These are phyloP conservation scores for Candida sp. DNA, from an alignment of 1,139 yeast genomes.

Conservation along the genomic window DNA sequence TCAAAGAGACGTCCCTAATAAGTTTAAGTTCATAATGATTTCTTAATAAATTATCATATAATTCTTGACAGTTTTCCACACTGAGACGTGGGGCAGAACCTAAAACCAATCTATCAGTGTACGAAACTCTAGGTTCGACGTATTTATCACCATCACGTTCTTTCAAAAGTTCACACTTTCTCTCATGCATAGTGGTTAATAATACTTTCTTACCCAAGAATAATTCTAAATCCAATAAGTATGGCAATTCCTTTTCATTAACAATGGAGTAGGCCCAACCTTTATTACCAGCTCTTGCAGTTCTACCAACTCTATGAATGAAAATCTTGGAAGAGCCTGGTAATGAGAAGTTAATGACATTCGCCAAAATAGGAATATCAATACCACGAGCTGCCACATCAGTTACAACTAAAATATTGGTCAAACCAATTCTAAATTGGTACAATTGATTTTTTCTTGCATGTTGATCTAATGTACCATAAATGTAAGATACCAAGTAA, in stretches of 20 bases:
- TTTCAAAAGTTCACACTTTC: slow-evolving; percentile 50
- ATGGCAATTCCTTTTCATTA: slow-evolving; percentile 83
- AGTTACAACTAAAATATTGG: slow-evolving; percentile 86
- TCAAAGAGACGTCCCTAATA: slow-evolving; percentile 67
- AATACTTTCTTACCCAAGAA: slow-evolving; percentile 83
- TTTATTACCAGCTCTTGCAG: slow-evolving; percentile 97
- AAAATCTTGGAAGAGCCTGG: slow-evolving; percentile 94
- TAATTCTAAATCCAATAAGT: slow-evolving; percentile 83
- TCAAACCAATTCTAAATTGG: slow-evolving; percentile 80
- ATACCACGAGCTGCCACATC: slow-evolving; percentile 99
- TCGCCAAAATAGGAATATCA: slow-evolving; percentile 94
- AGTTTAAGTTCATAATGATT: slow-evolving; percentile 69
- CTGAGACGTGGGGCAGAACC: slow-evolving; percentile 79
- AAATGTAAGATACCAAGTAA: slow-evolving; percentile 82
- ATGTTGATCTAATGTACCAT: slow-evolving; percentile 92
- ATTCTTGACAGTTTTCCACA: slow-evolving; percentile 71
- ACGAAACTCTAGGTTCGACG: slow-evolving; percentile 57
- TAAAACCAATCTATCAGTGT: slow-evolving; percentile 72
- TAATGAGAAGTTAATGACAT: slow-evolving; percentile 84
- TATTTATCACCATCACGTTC: slow-evolving; percentile 41
- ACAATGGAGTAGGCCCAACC: slow-evolving; percentile 98
- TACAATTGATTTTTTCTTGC: slow-evolving; percentile 90
- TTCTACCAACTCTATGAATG: slow-evolving; percentile 97
- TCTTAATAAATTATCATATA: slow-evolving; percentile 58
- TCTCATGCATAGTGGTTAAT: slow-evolving; percentile 66